Conservation (phyloP, 1,139 yeast species). For the Geotrichum fermentans region DNA sequence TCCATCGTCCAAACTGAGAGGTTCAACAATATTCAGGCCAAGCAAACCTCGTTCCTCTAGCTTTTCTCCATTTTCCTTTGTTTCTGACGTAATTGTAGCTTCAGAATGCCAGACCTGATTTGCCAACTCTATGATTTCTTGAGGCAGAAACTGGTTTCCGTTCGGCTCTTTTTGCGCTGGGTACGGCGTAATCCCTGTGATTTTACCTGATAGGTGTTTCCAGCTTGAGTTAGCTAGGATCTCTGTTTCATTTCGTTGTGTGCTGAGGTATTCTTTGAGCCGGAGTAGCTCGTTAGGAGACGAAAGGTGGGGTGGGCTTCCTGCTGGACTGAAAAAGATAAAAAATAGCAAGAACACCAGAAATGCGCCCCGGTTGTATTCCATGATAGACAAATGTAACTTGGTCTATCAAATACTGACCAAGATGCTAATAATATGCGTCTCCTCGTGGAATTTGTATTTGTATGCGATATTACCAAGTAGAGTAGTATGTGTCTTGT, state of each 20-base stretch:
- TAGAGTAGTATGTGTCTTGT: too few relatives aligned
- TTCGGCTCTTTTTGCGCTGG: slow-evolving; percentile 21
- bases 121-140: slow-evolving; percentile 48
- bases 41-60: not conserved
- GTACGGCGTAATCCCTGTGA: slow-evolving; percentile 54
- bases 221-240: slow-evolving; percentile 45
- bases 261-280: slow-evolving; percentile 34
- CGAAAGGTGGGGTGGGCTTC: slow-evolving; percentile 30
- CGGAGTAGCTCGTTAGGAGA: slow-evolving; percentile 33
- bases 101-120: slow-evolving; percentile 48
- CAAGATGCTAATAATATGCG: not conserved
- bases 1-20: not conserved
- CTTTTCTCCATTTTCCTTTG: slow-evolving; percentile 15
- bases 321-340: slow-evolving; percentile 31
- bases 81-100: slow-evolving; percentile 8
- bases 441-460: not conserved
- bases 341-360: slow-evolving; percentile 29
- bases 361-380: slow-evolving; percentile 28
- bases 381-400: slow-evolving; percentile 24
- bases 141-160: slow-evolving; percentile 48
- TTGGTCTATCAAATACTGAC: not conserved
- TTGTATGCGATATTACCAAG: not conserved
- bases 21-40: not conserved
- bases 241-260: slow-evolving; percentile 36
- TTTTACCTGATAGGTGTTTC: slow-evolving; percentile 56